A percentile compares a stretch with the other conserved stretches of the same genome.
Evolutionary conservation across 2,329 filamentous ascomycete genomes (phyloP).

Genomic region (Monilinia laxa): DNA sequence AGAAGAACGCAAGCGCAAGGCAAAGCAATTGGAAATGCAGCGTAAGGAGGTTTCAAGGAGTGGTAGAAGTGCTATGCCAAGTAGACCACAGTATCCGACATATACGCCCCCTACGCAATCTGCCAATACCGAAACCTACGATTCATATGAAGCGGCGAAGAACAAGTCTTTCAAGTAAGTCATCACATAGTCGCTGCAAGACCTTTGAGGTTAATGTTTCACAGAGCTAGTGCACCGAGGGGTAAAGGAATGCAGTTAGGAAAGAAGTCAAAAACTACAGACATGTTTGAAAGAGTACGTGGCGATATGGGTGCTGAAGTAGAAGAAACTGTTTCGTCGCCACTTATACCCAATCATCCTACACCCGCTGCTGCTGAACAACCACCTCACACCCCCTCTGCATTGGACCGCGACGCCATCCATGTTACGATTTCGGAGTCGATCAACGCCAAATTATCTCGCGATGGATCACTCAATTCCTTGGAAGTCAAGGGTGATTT

Average conservation of each 20-base stretch:
- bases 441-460: conserved; percentile 85
- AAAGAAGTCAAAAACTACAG: conserved; percentile 97
- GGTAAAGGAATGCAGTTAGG: conserved; percentile 99
- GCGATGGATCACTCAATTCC: conserved; percentile 83
- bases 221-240: conserved; percentile 64
- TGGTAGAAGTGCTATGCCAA: conserved; percentile 64
- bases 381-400: conserved; percentile 56
- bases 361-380: conserved; percentile 54
- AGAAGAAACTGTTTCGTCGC: conserved; percentile 63
- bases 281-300: conserved; percentile 94
- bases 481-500: conserved; percentile 90
- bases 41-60: conserved; percentile 89
- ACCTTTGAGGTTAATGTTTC: conserved; percentile 28
- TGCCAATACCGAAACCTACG: conserved; percentile 76
- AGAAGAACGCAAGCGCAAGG: conserved; percentile 97
- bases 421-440: conserved; percentile 85
- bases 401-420: conserved; percentile 77
- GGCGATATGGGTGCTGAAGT: conserved; percentile 86
- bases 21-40: conserved; percentile 98
- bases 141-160: conserved; percentile 95
- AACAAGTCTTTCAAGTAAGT: conserved; percentile 84
- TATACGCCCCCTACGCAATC: conserved; percentile 80
- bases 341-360: conserved; percentile 59
- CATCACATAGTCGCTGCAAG: conserved; percentile 29
- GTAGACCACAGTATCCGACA: conserved; percentile 80